Base-by-base conservation (phyloP, 2,329 filamentous ascomycete species). In the Aspergillus sp. region DNA sequence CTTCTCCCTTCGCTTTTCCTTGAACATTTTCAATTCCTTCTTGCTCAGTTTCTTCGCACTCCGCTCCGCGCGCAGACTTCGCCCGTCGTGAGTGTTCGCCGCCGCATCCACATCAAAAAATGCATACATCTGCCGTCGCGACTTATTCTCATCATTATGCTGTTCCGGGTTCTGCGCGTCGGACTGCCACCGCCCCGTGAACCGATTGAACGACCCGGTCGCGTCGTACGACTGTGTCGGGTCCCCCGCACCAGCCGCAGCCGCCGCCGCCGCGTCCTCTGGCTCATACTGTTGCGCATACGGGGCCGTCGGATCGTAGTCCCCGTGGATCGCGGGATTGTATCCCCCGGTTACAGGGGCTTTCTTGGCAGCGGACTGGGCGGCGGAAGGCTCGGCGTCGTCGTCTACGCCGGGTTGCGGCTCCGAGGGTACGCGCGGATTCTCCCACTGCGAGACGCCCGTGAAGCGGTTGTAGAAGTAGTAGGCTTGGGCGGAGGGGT, bases 91-190 rank as follows among this genome's bases (percentile, higher is more conserved):
- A 59, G 86, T 86, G 72, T 96, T 97, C 4, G 93, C 94, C 3
- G 92, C 93, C 4, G 92, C 91, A 75, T 98, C 93, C 49, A 97
- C 93, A 73, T 99, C 94, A 75, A 98, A 99, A 78, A 89, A 98
- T 46, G 92, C 91, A 71, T 91, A 90, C 90, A 98, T 90, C 79
- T 98, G 95, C 49, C 95, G 84, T 54, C 82, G 84, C 61, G 89
- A 89, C 82, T 96, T 97, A 71, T 91, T 90, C 72, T 96, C 92
- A 70, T 96, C 92, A 67, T 87, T 90, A 80, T 93, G 90, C 54
- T 88, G 85, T 55, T 95, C 91, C 1, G 91, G 86, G 3, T 84
- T 88, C 63, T 88, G 80, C 11, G 86, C 84, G 2, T 80, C 80
- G 18, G 82, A 79, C 77, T 97, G 93, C 79, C 91, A 96, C 65